Base-by-base conservation (phyloP, 345 rosid genomes). In the Eucalyptus curtisii region DNA sequence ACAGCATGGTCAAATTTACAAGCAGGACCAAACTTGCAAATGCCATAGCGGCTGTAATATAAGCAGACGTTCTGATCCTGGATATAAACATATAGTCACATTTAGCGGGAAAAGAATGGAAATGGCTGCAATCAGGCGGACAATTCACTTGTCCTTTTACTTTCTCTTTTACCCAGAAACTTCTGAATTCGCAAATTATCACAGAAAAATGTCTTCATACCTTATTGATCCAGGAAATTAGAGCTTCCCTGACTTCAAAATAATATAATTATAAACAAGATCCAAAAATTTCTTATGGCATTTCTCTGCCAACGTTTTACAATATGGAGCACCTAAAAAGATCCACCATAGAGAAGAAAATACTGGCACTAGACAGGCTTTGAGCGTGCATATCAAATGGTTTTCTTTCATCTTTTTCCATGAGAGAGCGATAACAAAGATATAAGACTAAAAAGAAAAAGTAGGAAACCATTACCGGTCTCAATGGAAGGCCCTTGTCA, bases 11-110 rank as follows among this genome's bases (percentile, higher is more conserved):
- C 92, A 89, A 92, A 96, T 94, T 93, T 97, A 92, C 99, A 97
- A 42, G 98, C 96, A 84, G 99, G 99, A 17, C 99, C 99, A 30
- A 93, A 98, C 92, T 97, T 98, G 95, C 99, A 97, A 88, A 97
- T 94, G 86, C 99, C 99, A 84, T 97, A 97, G 47, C 99, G 95
- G 90, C 95, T 97, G 94, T 98, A 98, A 90, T 98, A 90, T 15
- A 95, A 88, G 92, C 99, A 98, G 86, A 95, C 84, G 76, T 71
- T 90, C 90, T 96, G 97, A 91, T 93, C 99, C 99, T 96, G 94
- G 37, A 92, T 37, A 89, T 84, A 44, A 86, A 47, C 85, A 8
- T 30, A 61, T 27, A 25, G 40, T 57, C 27, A 37, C 84, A 64
- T 87, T 61, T 55, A 87, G 49, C 10, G 19, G 68, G 57, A 57